These are phyloP conservation scores for Xylariaceae sp. DNA, from an alignment of 2,329 filamentous ascomycete genomes.

Conservation along the genomic window DNA sequence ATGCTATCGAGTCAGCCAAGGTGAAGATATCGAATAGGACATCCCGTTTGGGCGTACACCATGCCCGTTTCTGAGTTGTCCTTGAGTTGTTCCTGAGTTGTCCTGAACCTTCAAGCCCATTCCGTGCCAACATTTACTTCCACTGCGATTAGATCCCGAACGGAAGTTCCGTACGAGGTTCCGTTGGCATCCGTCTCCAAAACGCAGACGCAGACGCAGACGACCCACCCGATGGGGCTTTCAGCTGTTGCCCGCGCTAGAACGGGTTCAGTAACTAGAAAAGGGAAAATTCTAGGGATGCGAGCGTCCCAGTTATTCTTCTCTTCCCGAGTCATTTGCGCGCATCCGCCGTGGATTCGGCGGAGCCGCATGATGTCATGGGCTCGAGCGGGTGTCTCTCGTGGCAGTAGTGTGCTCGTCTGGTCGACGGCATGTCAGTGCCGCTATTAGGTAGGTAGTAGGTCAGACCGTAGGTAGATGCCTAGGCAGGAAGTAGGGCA, in stretches of 20 bases:
- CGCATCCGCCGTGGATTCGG: background rate
- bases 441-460: background rate
- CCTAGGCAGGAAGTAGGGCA: no score
- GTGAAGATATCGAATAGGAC: background rate
- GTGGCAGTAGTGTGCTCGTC: background rate
- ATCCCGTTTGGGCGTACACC: background rate
- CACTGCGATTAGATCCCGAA: no score
- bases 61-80: background rate
- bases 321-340: constrained; percentile 15
- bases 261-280: constrained; percentile 1
- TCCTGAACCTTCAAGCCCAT: no score
- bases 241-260: background rate
- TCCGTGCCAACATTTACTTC: no score
- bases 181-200: background rate
- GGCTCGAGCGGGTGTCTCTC: constrained; percentile 6
- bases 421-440: background rate
- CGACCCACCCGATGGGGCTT: background rate
- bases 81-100: background rate
- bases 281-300: constrained; percentile 12
- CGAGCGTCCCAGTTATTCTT: constrained; percentile 8
- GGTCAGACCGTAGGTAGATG: no score
- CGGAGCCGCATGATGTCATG: constrained; percentile 22
- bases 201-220: background rate
- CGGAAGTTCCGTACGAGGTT: background rate
- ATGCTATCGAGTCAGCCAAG: background rate